Percentiles rank a stretch among this genome's conserved stretches.
Evolutionary conservation across 1,284 basidiomycete genomes (phyloP).

Genomic region (Naganishia liquefaciens): DNA sequence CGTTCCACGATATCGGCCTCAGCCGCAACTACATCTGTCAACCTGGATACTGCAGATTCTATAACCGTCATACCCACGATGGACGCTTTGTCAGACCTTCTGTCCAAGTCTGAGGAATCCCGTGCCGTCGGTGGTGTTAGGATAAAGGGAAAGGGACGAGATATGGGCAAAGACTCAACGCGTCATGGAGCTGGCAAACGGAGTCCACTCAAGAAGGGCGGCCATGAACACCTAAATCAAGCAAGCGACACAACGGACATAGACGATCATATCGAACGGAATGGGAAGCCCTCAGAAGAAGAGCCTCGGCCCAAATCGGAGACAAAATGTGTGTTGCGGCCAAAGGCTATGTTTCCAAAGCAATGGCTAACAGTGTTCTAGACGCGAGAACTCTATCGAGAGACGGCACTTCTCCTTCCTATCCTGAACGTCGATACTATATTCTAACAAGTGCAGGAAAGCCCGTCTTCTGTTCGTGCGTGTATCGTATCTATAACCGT

Average conservation of each 20-base stretch:
- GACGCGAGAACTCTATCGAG: not conserved
- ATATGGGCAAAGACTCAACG: too few species aligned
- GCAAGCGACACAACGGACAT: not conserved
- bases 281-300: not conserved
- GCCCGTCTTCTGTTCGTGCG: slow-evolving; percentile 81
- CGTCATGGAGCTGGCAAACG: too few species aligned
- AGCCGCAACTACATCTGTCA: slow-evolving; percentile 15
- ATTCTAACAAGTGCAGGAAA: slow-evolving; percentile 93
- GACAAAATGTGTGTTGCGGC: not conserved
- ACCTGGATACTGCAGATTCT: slow-evolving; percentile 12
- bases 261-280: not conserved
- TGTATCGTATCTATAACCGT: slow-evolving; percentile 23
- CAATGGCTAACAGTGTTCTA: not conserved
- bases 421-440: slow-evolving; percentile 69
- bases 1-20: slow-evolving; percentile 23
- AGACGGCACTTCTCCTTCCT: not conserved
- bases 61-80: not conserved
- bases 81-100: not conserved
- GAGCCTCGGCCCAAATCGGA: not conserved
- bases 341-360: not conserved
- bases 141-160: not conserved
- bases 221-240: too few species aligned
- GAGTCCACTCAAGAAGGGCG: too few species aligned
- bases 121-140: not conserved
- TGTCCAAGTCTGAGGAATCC: not conserved